A percentile compares a stretch with the other conserved stretches of the same genome.
Conservation (phyloP, 768 basidiomycete species). For the Butyriboletus loyo region DNA sequence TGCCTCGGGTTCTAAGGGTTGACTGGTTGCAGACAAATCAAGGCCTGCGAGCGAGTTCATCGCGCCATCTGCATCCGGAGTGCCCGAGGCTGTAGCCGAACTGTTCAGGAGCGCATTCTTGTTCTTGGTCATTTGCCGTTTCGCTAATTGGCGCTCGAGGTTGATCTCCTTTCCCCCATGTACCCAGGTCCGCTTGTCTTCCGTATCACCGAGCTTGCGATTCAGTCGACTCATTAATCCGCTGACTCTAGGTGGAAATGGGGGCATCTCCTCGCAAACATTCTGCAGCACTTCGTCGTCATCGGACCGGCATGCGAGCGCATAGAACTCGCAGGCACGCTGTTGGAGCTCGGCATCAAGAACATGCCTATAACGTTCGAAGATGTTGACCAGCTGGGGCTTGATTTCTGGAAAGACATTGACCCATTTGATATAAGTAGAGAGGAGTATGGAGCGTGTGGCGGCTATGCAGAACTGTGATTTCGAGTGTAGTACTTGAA, state of each 20-base stretch:
- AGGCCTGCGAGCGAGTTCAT: conserved; percentile 81
- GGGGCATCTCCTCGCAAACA: conserved; percentile 98
- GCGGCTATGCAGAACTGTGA: conserved; percentile 92
- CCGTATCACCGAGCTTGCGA: conserved; percentile 87
- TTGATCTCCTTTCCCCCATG: conserved; percentile 94
- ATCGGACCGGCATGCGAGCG: conserved; percentile 77
- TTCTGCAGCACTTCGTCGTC: conserved; percentile 92
- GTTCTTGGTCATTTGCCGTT: conserved; percentile 44
- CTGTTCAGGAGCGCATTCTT: conserved; percentile 34
- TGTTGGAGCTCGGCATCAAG: conserved; percentile 97
- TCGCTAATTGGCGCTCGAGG: conserved; percentile 65
- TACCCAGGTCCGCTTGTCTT: conserved; percentile 93
- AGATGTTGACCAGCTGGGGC: conserved; percentile 87
- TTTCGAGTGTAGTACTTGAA: conserved; percentile 88
- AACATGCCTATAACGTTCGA: conserved; percentile 96
- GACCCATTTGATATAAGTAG: conserved; percentile 99
- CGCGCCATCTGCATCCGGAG: conserved; percentile 49
- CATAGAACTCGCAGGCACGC: conserved; percentile 96
- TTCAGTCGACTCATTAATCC: conserved; percentile 84
- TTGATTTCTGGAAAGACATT: conserved; percentile 99
- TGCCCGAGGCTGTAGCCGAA: conserved; percentile 35
- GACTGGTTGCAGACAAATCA: conserved; percentile 48
- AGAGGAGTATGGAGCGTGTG: conserved; percentile 88
- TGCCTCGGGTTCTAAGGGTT: conserved; percentile 14
- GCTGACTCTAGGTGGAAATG: conserved; percentile 93